Evolutionary conservation across 2,329 filamentous ascomycete species (phyloP).

Genomic region (Colletotrichum sp.): DNA sequence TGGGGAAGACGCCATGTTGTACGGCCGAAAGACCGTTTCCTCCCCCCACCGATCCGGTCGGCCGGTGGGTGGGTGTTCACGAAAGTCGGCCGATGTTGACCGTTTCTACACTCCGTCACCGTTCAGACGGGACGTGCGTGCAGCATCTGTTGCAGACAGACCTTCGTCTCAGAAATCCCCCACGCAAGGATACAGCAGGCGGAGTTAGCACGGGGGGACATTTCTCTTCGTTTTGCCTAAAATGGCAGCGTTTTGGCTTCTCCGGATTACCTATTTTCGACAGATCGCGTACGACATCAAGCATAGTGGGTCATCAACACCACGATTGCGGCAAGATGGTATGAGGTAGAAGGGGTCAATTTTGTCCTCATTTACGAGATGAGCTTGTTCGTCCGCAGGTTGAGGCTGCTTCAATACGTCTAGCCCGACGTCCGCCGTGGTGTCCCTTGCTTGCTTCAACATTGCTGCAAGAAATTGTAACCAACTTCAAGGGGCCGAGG

Average conservation of each 20-base stretch:
- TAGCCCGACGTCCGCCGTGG: not conserved
- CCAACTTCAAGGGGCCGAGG: constrained; percentile 5
- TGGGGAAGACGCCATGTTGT: not conserved
- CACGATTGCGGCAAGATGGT: not conserved
- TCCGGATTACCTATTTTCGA: not conserved
- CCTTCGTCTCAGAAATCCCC: constrained; percentile 9
- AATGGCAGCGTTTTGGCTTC: not conserved
- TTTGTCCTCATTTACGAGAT: not conserved
- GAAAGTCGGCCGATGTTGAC: not conserved
- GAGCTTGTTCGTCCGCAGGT: not conserved
- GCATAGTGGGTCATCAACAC: not conserved
- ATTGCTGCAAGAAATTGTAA: constrained; percentile 6
- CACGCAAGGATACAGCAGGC: constrained; percentile 12
- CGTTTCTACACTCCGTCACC: not conserved
- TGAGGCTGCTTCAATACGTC: not conserved
- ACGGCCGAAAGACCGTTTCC: not conserved
- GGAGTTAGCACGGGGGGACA: not conserved
- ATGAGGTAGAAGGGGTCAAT: not conserved
- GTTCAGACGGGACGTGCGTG: constrained; percentile 9
- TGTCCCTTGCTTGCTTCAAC: not conserved
- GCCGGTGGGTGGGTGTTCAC: not conserved
- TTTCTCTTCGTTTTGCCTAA: constrained; percentile 2
- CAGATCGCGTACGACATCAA: not conserved
- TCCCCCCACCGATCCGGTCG: constrained; percentile 2
- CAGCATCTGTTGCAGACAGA: constrained; percentile 3